Base-by-base conservation (phyloP, 495 filamentous ascomycete species). In the Lepraria neglecta region DNA sequence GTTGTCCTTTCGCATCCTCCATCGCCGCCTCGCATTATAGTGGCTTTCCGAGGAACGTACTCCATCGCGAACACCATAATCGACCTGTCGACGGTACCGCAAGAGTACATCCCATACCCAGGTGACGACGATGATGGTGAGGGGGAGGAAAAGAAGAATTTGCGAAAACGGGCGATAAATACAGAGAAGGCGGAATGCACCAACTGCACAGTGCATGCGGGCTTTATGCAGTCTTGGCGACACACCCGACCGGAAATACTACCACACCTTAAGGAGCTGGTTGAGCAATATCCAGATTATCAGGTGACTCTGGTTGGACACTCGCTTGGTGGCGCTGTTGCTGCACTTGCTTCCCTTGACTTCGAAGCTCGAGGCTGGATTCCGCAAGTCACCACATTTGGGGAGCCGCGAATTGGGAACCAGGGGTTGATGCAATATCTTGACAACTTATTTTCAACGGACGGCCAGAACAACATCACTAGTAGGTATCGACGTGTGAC, bases 21-120 rank as follows among this genome's bases (percentile, higher is more conserved):
- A 2, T 77, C 74, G 0, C 64, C 72, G 12, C 77, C 77, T 21
- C 78, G 83, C 61, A 90, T 98, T 59, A 78, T 98, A 31, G 79
- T 97, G n/a, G 92, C 92, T 14, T 97, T 97, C 67, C 84, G 94
- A 21, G 94, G 95, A 12, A 97, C 94, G 14, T 97, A 97, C 71
- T 95, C 89, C 43, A 78, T 98, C 64, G 81, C 90, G 30, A 96
- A 96, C 73, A 89, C 91, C 11, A 85, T 98, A 53, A 78, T 88
- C 59, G 94, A 98, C 73, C 78, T 98, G 40, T 89, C 88, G 52
- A 90, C 89, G 15, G 77, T 90, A 4, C 92, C 91, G 27, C 94
- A 97, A 70, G 84, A 87, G 67, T 98, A 97, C 69, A 82, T 89
- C 2, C 91, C 94, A 0, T 98, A 96, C 68, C 86, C 87, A 2